Base-by-base conservation (phyloP, 805 yeast species). In the Myxozyma geophila region DNA sequence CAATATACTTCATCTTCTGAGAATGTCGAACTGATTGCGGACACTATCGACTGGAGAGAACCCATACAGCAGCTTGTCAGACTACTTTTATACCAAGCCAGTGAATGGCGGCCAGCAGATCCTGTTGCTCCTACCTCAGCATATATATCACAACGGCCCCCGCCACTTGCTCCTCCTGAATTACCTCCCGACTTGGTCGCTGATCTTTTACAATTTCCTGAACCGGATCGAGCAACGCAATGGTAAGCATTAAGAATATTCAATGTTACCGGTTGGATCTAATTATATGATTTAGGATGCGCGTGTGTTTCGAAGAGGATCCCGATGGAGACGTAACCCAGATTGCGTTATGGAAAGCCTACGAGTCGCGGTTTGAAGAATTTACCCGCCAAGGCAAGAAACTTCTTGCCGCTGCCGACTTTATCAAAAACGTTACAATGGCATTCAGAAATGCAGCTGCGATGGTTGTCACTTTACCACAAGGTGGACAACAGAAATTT, bases 331-430 rank as follows among this genome's bases (percentile, higher is more conserved):
- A 92, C 73, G 97, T 92, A 10, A 92, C 98, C 0, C 99, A 95
- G 77, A 92, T 95, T 33, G 89, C 96, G 19, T 82, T 95, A 50
- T 95, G 99, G 99, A 90, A 92, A 75, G 86, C 96, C 0, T 95
- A 95, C 77, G 98, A 95, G 75, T 79, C 86, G 13, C 95, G 89
- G 74, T 95, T 95, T 72, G 88, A 88, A 65, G 83, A 82, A 59
- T 84, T 83, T 59, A 79, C 79, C 2, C 76, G 78, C 50, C 80
- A 77, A 37, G 83, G 87, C 70, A 80, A 83, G 44, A 84, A 85
- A 69, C 78, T 93, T 55, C 80, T 93, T 39, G 96, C 97, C 0
- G 99, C 99, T 0, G 98, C 95, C 12, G 98, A 95, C 69, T 95
- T 95, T 75, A 95, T 95, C 74, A 91, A 93, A 71, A 93, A 95